A percentile compares a stretch with the other conserved stretches of the same genome.
Conservation (phyloP, 2,329 filamentous ascomycete genomes). For the Fonsecaea erecta region DNA sequence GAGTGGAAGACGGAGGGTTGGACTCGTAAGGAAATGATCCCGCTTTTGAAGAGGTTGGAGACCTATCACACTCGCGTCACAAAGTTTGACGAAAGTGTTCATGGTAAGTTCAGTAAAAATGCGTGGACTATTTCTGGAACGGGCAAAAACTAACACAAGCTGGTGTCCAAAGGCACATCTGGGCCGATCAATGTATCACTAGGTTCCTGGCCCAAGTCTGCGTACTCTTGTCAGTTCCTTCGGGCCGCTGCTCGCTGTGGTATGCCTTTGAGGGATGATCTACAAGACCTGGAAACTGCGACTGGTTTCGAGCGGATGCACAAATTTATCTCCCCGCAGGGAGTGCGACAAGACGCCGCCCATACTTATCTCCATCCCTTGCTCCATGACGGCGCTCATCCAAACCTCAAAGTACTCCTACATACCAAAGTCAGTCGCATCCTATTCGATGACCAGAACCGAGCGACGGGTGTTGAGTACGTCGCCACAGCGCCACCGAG, state of each 20-base stretch:
- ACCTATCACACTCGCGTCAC: slow-evolving; percentile 9
- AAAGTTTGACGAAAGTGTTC: slow-evolving; percentile 10
- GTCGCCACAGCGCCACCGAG: slow-evolving; percentile 48
- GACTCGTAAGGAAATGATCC: slow-evolving; percentile 17
- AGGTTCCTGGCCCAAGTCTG: slow-evolving; percentile 54
- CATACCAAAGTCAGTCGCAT: slow-evolving; percentile 62
- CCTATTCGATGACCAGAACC: slow-evolving; percentile 56
- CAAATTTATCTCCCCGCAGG: slow-evolving; percentile 56
- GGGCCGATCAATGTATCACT: neutral
- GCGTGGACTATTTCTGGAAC: neutral
- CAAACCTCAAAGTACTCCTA: slow-evolving; percentile 63
- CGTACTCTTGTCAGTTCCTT: slow-evolving; percentile 53
- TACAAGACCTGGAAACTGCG: neutral
- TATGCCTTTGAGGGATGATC: neutral
- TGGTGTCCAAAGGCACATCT: neutral
- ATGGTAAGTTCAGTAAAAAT: neutral
- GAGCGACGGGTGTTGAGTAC: slow-evolving; percentile 64
- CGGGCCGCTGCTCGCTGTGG: neutral
- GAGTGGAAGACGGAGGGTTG: slow-evolving; percentile 52
- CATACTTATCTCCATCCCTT: slow-evolving; percentile 60
- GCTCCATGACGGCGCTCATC: slow-evolving; percentile 52
- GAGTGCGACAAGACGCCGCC: slow-evolving; percentile 62
- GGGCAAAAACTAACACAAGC: neutral
- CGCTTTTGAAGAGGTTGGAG: slow-evolving; percentile 23
- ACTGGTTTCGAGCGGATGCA: slow-evolving; percentile 46